Conservation (phyloP, 805 yeast species). For the Schwanniomyces occidentalis region DNA sequence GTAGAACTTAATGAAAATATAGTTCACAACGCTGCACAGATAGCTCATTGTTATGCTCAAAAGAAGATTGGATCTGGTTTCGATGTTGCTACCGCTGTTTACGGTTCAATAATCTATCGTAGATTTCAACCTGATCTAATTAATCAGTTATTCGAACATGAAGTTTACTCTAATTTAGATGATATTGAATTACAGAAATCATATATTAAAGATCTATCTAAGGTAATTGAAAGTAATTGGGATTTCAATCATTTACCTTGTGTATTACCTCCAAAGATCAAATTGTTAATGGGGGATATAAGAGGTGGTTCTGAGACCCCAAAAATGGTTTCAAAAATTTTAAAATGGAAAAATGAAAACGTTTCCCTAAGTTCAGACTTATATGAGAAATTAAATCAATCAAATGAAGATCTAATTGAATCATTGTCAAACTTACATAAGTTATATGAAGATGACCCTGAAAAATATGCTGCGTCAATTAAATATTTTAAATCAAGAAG, state of each 20-base stretch:
- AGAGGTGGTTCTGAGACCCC: conserved; percentile 94
- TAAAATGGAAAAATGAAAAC: conserved; percentile 61
- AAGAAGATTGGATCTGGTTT: conserved; percentile 96
- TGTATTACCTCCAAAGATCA: conserved; percentile 65
- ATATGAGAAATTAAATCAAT: conserved; percentile 55
- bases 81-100: conserved; percentile 94
- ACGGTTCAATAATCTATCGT: conserved; percentile 80
- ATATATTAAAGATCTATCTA: conserved; percentile 20
- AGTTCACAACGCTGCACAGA: conserved; percentile 85
- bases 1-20: conserved; percentile 29
- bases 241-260: conserved; percentile 53
- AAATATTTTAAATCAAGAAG: conserved; percentile 11
- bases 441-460: conserved; percentile 28
- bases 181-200: conserved; percentile 17
- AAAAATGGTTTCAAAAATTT: conserved; percentile 74
- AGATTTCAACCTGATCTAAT: conserved; percentile 67
- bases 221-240: conserved; percentile 58
- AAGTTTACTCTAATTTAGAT: conserved; percentile 1
- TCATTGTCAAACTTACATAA: conserved; percentile 44
- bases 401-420: conserved; percentile 58
- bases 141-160: conserved; percentile 32
- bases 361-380: conserved; percentile 52
- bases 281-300: conserved; percentile 89
- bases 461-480: conserved; percentile 31
- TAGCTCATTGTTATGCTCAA: conserved; percentile 92